Conservation (phyloP, 345 rosid species). For the Heritiera littoralis region DNA sequence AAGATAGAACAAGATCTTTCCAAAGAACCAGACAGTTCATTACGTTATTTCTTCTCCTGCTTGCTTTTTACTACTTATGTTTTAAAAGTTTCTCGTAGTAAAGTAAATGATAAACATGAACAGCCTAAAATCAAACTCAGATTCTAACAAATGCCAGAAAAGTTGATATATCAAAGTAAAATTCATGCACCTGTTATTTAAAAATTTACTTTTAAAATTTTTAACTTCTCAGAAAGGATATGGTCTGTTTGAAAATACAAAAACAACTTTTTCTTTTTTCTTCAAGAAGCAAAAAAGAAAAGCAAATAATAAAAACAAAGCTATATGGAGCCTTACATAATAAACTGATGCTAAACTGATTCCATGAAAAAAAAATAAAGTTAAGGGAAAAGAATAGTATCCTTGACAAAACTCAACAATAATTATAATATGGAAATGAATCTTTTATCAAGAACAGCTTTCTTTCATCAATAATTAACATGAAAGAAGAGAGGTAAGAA, state of each 20-base stretch:
- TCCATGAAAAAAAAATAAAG: neutral
- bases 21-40: neutral
- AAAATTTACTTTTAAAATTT: no score
- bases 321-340: neutral
- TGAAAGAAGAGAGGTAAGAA: neutral
- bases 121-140: neutral
- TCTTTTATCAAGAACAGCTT: neutral
- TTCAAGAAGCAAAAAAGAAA: no score
- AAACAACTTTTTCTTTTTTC: no score
- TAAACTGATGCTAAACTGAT: neutral
- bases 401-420: neutral
- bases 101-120: neutral
- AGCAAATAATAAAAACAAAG: neutral
- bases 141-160: no score
- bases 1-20: neutral
- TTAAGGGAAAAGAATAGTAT: conserved; percentile 18
- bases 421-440: neutral
- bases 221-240: no score
- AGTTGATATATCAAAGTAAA: no score
- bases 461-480: neutral
- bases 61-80: no score
- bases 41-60: neutral
- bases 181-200: no score
- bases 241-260: no score
- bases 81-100: no score